Evolutionary conservation across 2,329 filamentous ascomycete species (phyloP).

Genomic region (Hypoxylon rubiginosum): DNA sequence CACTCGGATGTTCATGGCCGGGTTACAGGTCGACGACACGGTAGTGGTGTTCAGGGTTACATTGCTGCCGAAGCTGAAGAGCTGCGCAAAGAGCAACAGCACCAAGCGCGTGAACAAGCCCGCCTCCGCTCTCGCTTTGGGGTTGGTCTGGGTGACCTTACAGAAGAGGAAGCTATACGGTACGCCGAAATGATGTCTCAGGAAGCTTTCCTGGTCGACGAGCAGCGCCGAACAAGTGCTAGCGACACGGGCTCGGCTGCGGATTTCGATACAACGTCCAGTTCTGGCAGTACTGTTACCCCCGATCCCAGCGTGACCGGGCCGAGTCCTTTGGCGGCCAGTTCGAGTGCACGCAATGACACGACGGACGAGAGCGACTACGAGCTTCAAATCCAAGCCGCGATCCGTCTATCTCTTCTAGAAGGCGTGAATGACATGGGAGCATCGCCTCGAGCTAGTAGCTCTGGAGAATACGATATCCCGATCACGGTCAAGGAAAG

Average conservation of each 20-base stretch:
- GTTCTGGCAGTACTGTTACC: constrained; percentile 61
- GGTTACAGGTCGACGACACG: constrained; percentile 64
- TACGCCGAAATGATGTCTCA: constrained; percentile 77
- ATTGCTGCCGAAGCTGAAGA: constrained; percentile 90
- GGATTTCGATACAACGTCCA: constrained; percentile 58
- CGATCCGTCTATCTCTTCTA: constrained; percentile 71
- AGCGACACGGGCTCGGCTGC: constrained; percentile 65
- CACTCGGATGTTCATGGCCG: constrained; percentile 73
- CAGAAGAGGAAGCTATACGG: constrained; percentile 73
- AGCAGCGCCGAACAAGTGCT: constrained; percentile 66
- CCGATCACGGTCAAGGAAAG: constrained; percentile 64
- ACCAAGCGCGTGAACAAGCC: constrained; percentile 75
- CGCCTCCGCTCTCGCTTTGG: constrained; percentile 86
- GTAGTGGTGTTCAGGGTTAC: constrained; percentile 80
- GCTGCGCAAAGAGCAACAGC: constrained; percentile 78
- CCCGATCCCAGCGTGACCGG: constrained; percentile 67
- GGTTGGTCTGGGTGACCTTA: constrained; percentile 77
- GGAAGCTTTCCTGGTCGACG: constrained; percentile 69
- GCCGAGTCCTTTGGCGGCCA: constrained; percentile 51
- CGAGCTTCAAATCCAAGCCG: constrained; percentile 73
- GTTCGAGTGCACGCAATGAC: constrained; percentile 43
- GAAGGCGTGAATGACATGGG: constrained; percentile 65
- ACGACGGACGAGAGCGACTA: constrained; percentile 66
- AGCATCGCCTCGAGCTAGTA: constrained; percentile 60
- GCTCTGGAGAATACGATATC: constrained; percentile 65